phyloP scores from a whole-genome alignment of 1,284 basidiomycete genomes.

The Meira nashicola region DNA sequence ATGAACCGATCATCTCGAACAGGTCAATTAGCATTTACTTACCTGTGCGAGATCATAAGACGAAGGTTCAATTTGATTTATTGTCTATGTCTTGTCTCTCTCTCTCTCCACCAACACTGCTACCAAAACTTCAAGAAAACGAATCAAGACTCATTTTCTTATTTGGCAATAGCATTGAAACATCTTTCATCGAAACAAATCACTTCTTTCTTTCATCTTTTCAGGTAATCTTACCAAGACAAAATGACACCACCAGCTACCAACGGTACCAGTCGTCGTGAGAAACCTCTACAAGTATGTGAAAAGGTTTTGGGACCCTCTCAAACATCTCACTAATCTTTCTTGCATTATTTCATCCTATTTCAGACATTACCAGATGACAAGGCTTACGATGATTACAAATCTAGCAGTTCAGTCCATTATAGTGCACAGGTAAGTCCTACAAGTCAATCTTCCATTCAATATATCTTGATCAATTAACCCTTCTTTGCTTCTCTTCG shows the following conservation, averaged over 20 bases:
- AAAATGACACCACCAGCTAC: constrained; percentile 2
- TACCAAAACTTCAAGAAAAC: no score
- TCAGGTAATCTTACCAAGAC: not conserved
- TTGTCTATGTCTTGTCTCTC: not conserved
- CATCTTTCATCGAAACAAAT: not conserved
- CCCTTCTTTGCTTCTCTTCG: constrained; percentile 1
- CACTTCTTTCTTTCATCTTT: not conserved
- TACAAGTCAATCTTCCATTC: not conserved
- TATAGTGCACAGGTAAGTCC: constrained; percentile 16
- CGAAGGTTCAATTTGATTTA: no score
- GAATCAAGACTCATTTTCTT: no score
- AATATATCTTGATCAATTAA: not conserved
- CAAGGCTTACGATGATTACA: constrained; percentile 34
- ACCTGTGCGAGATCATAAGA: no score
- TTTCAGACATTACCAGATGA: constrained; percentile 28
- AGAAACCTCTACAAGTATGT: constrained; percentile 4
- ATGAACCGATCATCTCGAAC: no score
- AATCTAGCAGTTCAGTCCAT: constrained; percentile 27
- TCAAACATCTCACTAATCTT: not conserved
- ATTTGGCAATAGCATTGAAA: no score
- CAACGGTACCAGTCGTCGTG: not conserved
- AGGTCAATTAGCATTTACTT: no score
- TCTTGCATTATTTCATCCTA: not conserved
- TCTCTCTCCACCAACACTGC: no score
- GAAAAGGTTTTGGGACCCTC: not conserved